phyloP scores from a whole-genome alignment of 225 moss, liverwort and hornwort species.

The Rhytidiadelphus loreus region DNA sequence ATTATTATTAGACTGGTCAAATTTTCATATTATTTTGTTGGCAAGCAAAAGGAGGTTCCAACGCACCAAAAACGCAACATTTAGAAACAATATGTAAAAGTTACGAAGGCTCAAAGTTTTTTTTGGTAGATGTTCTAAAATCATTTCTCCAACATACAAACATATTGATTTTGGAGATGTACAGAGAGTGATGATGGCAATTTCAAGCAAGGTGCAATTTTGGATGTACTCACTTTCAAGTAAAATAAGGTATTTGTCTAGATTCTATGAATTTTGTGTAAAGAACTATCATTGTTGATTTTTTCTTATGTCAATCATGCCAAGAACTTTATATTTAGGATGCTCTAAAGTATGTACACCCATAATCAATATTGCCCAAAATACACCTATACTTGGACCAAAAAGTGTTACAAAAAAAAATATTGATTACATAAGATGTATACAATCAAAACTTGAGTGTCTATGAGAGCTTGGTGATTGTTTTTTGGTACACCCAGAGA shows the following conservation, averaged over 20 bases:
- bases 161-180: background rate
- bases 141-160: accelerated
- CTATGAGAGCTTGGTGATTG: background rate
- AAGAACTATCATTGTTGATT: background rate
- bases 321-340: background rate
- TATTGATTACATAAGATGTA: background rate
- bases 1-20: background rate
- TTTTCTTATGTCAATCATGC: background rate
- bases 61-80: accelerated
- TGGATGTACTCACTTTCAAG: accelerated
- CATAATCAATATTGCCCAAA: background rate
- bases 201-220: background rate
- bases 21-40: background rate
- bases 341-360: background rate
- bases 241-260: background rate
- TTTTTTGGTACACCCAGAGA: background rate
- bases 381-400: background rate
- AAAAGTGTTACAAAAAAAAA: background rate
- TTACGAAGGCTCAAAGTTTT: background rate
- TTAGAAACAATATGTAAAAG: background rate
- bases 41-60: background rate
- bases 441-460: background rate
- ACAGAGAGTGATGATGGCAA: accelerated
- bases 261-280: background rate
- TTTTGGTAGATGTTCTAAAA: background rate